Conservation (phyloP, 805 yeast species). For the Brettanomyces anomalus region DNA sequence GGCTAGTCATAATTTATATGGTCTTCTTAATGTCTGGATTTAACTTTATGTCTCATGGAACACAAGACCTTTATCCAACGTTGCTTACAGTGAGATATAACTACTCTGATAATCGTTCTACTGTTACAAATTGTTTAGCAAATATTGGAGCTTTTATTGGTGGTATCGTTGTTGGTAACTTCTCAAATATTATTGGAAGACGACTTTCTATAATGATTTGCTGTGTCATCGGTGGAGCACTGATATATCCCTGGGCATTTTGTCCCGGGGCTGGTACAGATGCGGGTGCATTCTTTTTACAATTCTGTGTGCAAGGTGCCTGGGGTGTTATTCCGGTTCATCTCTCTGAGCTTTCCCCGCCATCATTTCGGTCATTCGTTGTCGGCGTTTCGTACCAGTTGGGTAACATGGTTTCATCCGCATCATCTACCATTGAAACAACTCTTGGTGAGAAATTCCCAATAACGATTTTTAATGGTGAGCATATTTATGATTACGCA, state of each 20-base stretch:
- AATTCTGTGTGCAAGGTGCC: conserved; percentile 58
- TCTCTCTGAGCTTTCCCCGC: conserved; percentile 52
- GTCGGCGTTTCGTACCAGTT: conserved; percentile 59
- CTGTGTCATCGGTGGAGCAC: conserved; percentile 48
- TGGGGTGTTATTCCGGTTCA: conserved; percentile 64
- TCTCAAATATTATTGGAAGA: conserved; percentile 47
- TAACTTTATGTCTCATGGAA: conserved; percentile 54
- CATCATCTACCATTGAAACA: conserved; percentile 61
- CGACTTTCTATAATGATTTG: conserved; percentile 43
- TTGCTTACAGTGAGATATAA: conserved; percentile 37
- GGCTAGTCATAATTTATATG: conserved; percentile 51
- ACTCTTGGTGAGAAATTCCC: conserved; percentile 53
- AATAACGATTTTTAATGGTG: conserved; percentile 23
- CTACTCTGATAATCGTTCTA: conserved; percentile 33
- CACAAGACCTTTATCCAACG: conserved; percentile 57
- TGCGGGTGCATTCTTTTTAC: conserved; percentile 54
- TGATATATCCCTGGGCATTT: conserved; percentile 58
- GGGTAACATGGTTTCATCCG: conserved; percentile 60
- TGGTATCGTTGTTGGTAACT: conserved; percentile 46
- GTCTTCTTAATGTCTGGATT: conserved; percentile 55
- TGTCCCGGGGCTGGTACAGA: conserved; percentile 36
- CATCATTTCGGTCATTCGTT: conserved; percentile 53
- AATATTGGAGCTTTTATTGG: conserved; percentile 52
- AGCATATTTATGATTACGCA: conserved; percentile 37
- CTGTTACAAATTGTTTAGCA: conserved; percentile 49